Conservation (phyloP, 305 asterid species). For the Ilex paraguariensis region DNA sequence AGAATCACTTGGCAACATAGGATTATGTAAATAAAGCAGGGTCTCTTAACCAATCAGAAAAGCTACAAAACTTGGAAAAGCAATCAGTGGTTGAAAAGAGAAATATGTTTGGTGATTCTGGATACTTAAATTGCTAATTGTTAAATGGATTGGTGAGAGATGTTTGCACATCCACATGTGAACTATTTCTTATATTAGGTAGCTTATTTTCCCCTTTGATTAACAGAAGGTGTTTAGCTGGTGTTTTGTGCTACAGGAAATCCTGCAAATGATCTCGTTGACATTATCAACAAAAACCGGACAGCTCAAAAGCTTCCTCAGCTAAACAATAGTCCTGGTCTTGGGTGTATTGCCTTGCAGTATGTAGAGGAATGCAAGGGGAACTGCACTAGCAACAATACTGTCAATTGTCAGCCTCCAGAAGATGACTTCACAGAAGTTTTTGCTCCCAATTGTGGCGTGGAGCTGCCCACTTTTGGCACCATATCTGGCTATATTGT, state of each 20-base stretch:
- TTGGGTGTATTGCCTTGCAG: constrained; percentile 84
- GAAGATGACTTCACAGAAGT: constrained; percentile 69
- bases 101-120: no score
- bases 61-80: no score
- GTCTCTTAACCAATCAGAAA: no score
- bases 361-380: constrained; percentile 48
- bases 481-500: constrained; percentile 49
- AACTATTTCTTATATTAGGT: no score
- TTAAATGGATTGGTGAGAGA: no score
- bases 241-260: constrained; percentile 38
- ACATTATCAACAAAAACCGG: constrained; percentile 60
- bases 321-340: constrained; percentile 49
- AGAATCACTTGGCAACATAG: no score
- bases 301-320: constrained; percentile 53
- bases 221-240: background rate
- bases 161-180: no score
- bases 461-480: constrained; percentile 77
- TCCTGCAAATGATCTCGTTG: constrained; percentile 67
- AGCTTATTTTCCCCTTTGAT: no score
- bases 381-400: constrained; percentile 56
- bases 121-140: no score
- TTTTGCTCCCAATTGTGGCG: constrained; percentile 86
- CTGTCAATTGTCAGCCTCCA: constrained; percentile 46
- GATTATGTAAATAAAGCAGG: no score
- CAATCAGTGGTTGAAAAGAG: no score